Percentiles rank a stretch among this genome's conserved stretches.
Evolutionary conservation across 495 filamentous ascomycete species (phyloP).

Genomic region (Chaetomidium leptoderma): DNA sequence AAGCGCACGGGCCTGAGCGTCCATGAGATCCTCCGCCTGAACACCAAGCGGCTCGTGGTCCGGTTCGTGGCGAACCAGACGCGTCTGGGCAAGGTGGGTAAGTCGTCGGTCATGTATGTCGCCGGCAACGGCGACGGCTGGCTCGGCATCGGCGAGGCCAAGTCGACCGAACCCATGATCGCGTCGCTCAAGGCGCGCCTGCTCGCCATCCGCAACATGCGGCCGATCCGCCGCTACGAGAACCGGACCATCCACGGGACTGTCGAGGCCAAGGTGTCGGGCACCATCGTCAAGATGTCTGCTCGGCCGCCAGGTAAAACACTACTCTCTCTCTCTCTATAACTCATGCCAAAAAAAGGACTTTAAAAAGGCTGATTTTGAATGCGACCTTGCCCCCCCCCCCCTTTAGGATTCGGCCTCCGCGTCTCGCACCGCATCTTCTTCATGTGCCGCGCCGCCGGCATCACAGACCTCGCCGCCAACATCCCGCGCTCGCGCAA

Average conservation of each 20-base stretch:
- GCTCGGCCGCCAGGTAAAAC: constrained; percentile 79
- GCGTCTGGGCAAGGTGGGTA: constrained; percentile 83
- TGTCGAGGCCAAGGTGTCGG: constrained; percentile 78
- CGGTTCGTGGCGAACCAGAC: constrained; percentile 88
- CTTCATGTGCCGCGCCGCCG: constrained; percentile 79
- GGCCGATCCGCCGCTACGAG: constrained; percentile 84
- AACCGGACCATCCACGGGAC: constrained; percentile 84
- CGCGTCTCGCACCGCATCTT: constrained; percentile 86
- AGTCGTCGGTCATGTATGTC: constrained; percentile 64
- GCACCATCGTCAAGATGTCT: constrained; percentile 72
- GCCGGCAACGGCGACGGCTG: constrained; percentile 82
- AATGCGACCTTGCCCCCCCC: too few relatives aligned
- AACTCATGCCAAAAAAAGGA: too few relatives aligned
- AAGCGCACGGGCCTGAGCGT: constrained; percentile 63
- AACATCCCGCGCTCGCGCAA: constrained; percentile 74
- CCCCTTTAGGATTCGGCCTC: constrained; percentile 69
- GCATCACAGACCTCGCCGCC: constrained; percentile 81
- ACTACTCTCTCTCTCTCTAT: neutral
- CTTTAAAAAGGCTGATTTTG: too few relatives aligned
- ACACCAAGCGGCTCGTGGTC: constrained; percentile 60
- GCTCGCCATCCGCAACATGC: constrained; percentile 79
- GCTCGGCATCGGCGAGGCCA: constrained; percentile 84
- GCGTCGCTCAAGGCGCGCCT: constrained; percentile 63
- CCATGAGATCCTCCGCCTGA: constrained; percentile 51
- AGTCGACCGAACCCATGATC: constrained; percentile 65